Conservation (phyloP, 106 monocot species). For the Dendrobium huoshanense region DNA sequence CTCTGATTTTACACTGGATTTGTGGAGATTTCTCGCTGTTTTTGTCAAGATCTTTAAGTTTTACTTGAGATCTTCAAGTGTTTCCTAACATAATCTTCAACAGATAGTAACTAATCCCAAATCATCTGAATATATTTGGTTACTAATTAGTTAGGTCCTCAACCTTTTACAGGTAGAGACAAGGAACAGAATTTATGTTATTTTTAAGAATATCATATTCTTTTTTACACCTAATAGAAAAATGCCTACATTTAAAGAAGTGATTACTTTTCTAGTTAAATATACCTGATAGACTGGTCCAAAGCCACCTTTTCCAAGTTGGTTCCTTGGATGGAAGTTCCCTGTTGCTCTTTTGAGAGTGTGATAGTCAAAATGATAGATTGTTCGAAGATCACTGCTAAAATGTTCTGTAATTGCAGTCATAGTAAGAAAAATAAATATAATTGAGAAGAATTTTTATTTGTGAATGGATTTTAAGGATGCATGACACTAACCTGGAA, state of each 20-base stretch:
- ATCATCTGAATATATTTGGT: background rate
- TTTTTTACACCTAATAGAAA: background rate
- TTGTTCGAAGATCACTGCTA: conserved; percentile 31
- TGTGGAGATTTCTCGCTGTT: no score
- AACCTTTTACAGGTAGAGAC: background rate
- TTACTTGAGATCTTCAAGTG: no score
- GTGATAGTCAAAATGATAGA: conserved; percentile 26
- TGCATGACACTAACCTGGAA: background rate
- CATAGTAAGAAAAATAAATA: background rate
- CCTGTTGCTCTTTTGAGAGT: conserved; percentile 46
- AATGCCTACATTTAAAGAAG: background rate
- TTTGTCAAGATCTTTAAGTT: no score
- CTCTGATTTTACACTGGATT: no score
- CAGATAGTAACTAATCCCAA: background rate
- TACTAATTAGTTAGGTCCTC: background rate
- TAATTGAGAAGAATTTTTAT: background rate
- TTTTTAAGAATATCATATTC: background rate
- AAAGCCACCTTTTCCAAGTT: conserved; percentile 49
- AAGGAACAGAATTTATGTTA: background rate
- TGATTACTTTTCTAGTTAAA: background rate
- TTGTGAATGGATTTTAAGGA: background rate
- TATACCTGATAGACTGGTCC: conserved; percentile 41
- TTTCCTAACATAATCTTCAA: background rate
- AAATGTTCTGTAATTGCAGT: conserved; percentile 16
- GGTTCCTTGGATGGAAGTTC: conserved; percentile 32